Evolutionary conservation across 2,329 filamentous ascomycete species (phyloP).

Genomic region (Helotiales sp.): DNA sequence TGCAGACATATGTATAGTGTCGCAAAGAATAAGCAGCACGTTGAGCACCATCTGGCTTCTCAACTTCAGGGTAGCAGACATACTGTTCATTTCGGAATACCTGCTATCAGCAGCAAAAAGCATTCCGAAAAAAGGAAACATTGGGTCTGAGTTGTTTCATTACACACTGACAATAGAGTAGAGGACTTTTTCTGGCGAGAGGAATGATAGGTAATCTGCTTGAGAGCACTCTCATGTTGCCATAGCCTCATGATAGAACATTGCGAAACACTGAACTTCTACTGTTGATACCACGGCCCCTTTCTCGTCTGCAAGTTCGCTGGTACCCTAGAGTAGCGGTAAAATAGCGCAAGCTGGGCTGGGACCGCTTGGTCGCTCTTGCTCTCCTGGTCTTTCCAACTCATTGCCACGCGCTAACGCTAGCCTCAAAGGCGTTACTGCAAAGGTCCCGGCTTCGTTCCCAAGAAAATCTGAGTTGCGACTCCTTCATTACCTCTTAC

Average conservation of each 20-base stretch:
- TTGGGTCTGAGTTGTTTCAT: neutral
- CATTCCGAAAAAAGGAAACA: slow-evolving; percentile 2
- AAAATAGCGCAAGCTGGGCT: neutral
- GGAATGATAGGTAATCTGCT: neutral
- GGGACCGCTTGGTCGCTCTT: neutral
- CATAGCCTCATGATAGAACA: neutral
- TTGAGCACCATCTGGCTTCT: too few species aligned
- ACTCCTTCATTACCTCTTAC: slow-evolving; percentile 11
- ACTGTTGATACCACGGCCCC: neutral
- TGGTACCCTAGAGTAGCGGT: neutral
- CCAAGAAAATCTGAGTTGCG: neutral
- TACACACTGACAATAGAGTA: neutral
- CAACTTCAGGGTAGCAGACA: too few species aligned
- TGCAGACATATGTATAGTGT: too few species aligned
- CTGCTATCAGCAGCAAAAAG: neutral
- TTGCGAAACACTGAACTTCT: neutral
- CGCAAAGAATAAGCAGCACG: too few species aligned
- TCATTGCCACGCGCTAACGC: too few species aligned
- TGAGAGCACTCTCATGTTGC: neutral
- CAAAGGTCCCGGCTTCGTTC: neutral
- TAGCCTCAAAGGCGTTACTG: neutral
- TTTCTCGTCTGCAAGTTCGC: neutral
- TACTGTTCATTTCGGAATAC: too few species aligned
- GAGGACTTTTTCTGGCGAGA: neutral
- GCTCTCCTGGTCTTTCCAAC: neutral